Percentiles rank a stretch among this genome's conserved stretches.
phyloP scores from a whole-genome alignment of 495 filamentous ascomycete species.

The Hypoxylon fuscum region DNA sequence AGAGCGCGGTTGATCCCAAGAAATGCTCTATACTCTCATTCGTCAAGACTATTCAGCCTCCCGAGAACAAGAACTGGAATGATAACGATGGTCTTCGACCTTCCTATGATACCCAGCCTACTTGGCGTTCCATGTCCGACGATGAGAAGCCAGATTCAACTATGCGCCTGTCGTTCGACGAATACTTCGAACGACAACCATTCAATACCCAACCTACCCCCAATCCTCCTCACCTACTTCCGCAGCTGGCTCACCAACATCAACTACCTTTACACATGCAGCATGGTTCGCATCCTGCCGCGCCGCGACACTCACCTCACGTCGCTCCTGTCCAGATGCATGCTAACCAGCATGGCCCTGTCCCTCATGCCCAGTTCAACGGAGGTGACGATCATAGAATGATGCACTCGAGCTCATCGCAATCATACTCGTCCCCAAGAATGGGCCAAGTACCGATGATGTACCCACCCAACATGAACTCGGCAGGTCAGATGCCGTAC shows the following conservation, averaged over 20 bases:
- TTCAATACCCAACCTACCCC: slow-evolving; percentile 71
- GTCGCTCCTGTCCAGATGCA: slow-evolving; percentile 73
- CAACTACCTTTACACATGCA: slow-evolving; percentile 77
- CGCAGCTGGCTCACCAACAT: slow-evolving; percentile 74
- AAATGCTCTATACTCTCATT: slow-evolving; percentile 67
- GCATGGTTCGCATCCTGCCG: slow-evolving; percentile 54
- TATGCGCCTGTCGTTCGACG: slow-evolving; percentile 68
- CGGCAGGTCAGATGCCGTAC: slow-evolving; percentile 72
- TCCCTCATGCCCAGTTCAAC: slow-evolving; percentile 67
- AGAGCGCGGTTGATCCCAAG: slow-evolving; percentile 64
- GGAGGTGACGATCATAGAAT: slow-evolving; percentile 85
- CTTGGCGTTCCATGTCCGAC: slow-evolving; percentile 71
- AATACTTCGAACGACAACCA: slow-evolving; percentile 76
- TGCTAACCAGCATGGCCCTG: slow-evolving; percentile 67
- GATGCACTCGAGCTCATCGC: slow-evolving; percentile 80
- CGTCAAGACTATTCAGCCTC: slow-evolving; percentile 80
- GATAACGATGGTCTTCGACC: slow-evolving; percentile 79
- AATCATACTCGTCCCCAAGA: slow-evolving; percentile 80
- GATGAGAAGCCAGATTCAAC: slow-evolving; percentile 69
- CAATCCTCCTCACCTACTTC: slow-evolving; percentile 63
- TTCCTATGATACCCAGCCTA: slow-evolving; percentile 80
- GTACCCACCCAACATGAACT: slow-evolving; percentile 75
- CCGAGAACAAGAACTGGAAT: slow-evolving; percentile 67
- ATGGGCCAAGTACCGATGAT: slow-evolving; percentile 73
- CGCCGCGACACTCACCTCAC: slow-evolving; percentile 68